phyloP scores from a whole-genome alignment of 2,329 filamentous ascomycete genomes.

The Fusarium nurragi region DNA sequence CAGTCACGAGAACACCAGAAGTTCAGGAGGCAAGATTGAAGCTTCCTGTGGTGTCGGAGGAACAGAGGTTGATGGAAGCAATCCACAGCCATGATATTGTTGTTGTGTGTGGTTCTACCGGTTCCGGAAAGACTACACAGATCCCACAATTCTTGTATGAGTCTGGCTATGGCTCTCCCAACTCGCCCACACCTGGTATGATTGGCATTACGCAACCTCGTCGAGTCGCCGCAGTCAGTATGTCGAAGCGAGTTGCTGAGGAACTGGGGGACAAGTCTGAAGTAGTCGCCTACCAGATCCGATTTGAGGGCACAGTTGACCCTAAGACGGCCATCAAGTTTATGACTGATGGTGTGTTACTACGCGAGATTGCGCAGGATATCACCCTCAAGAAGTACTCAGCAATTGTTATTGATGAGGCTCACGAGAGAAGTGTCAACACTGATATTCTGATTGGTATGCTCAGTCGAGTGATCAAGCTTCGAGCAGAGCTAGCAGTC shows the following conservation, averaged over 20 bases:
- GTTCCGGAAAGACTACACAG: conserved; percentile 97
- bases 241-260: conserved; percentile 89
- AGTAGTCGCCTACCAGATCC: conserved; percentile 90
- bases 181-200: conserved; percentile 85
- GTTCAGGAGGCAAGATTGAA: conserved; percentile 82
- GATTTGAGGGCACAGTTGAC: conserved; percentile 87
- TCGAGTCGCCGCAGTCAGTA: conserved; percentile 94
- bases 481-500: conserved; percentile 77
- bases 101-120: conserved; percentile 92
- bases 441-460: conserved; percentile 98
- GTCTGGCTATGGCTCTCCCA: conserved; percentile 83
- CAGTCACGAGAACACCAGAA: conserved; percentile 73
- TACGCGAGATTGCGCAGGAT: conserved; percentile 91
- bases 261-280: conserved; percentile 83
- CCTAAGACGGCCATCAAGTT: conserved; percentile 93
- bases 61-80: conserved; percentile 98
- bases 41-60: conserved; percentile 90
- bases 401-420: conserved; percentile 93
- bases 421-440: conserved; percentile 96
- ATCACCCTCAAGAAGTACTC: conserved; percentile 91
- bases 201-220: conserved; percentile 96
- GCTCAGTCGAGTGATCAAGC: conserved; percentile 89
- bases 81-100: conserved; percentile 91
- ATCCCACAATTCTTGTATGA: conserved; percentile 96
- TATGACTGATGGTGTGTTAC: conserved; percentile 97